phyloP scores from a whole-genome alignment of 495 filamentous ascomycete species.

The Rhizodiscina lignyota region DNA sequence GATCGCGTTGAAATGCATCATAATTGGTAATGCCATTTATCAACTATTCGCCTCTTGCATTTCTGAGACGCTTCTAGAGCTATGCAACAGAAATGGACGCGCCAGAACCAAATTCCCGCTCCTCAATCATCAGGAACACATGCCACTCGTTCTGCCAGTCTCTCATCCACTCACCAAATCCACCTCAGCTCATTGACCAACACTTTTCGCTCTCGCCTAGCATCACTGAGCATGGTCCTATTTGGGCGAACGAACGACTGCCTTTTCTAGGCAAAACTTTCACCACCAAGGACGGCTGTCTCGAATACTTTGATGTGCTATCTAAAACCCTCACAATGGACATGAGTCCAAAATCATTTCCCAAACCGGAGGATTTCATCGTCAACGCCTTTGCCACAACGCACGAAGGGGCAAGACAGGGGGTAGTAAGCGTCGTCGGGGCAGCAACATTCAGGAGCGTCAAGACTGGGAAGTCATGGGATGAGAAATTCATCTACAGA shows the following conservation, averaged over 20 bases:
- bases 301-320: neutral
- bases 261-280: neutral
- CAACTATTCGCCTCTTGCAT: no score
- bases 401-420: neutral
- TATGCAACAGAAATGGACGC: no score
- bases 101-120: no score
- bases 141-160: no score
- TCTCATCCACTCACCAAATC: no score
- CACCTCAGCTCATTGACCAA: no score
- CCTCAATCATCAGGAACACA: no score
- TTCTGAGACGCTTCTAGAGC: no score
- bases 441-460: neutral
- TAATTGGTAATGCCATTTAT: no score
- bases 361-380: neutral
- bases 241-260: neutral
- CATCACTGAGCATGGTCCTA: slow-evolving; percentile 1
- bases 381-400: neutral
- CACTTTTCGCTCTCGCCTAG: neutral
- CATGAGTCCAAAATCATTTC: neutral
- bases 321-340: neutral
- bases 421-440: neutral
- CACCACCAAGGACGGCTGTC: neutral
- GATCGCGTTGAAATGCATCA: no score
- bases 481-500: slow-evolving; percentile 19
- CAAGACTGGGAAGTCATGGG: slow-evolving; percentile 13